Percentiles rank a stretch among this genome's conserved stretches.
Evolutionary conservation across 2,329 filamentous ascomycete genomes (phyloP).

Genomic region (Leptographium galeiforme): DNA sequence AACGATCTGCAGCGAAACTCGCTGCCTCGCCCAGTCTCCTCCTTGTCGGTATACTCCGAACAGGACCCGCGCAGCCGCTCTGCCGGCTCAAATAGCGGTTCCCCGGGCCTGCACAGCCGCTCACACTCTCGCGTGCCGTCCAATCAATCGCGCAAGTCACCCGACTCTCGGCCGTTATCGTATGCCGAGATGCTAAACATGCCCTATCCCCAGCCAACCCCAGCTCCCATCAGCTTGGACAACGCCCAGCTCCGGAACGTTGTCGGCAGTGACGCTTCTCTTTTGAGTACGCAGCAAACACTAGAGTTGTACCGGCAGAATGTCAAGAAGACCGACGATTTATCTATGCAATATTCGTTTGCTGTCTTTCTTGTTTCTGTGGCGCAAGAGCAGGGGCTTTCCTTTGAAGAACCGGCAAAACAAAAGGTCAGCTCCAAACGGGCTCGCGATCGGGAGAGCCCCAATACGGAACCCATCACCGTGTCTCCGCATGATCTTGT

Average conservation of each 20-base stretch:
- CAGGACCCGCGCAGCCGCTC: conserved; percentile 50
- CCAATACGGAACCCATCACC: conserved; percentile 30
- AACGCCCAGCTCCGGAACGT: conserved; percentile 67
- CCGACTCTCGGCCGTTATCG: conserved; percentile 37
- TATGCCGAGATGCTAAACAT: conserved; percentile 50
- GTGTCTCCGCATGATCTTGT: conserved; percentile 55
- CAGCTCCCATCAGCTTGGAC: conserved; percentile 56
- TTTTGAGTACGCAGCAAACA: conserved; percentile 84
- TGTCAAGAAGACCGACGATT: conserved; percentile 91
- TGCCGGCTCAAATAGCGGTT: not conserved
- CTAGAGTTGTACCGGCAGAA: conserved; percentile 96
- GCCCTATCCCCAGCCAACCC: conserved; percentile 67
- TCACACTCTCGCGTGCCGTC: conserved; percentile 34
- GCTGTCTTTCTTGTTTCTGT: conserved; percentile 87
- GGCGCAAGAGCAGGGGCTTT: conserved; percentile 62
- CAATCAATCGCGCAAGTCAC: conserved; percentile 38
- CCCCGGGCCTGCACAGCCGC: conserved; percentile 28
- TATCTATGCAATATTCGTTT: conserved; percentile 88
- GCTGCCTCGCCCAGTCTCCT: conserved; percentile 57
- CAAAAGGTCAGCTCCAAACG: conserved; percentile 33
- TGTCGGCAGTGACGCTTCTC: conserved; percentile 79
- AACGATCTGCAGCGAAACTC: conserved; percentile 41
- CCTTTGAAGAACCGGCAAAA: conserved; percentile 31
- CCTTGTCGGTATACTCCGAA: conserved; percentile 65
- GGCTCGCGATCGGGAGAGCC: conserved; percentile 31